Evolutionary conservation across 768 basidiomycete genomes (phyloP).

Genomic region (Mycena galericulata): DNA sequence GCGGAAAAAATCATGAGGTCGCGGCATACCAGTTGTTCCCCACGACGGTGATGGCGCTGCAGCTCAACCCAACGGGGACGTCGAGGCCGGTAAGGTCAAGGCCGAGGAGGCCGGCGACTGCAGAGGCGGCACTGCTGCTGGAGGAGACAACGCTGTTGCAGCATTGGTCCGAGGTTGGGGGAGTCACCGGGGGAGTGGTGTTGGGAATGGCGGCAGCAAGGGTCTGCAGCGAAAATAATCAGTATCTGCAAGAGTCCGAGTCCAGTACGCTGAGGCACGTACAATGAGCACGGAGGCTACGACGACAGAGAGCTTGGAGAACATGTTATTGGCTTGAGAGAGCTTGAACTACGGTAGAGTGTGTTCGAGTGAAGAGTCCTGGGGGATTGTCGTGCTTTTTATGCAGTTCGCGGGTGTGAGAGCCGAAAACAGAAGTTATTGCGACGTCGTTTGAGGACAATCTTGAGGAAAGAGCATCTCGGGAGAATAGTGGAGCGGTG

Average conservation of each 20-base stretch:
- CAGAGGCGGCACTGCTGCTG: slow-evolving; percentile 15
- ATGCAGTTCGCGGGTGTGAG: neutral
- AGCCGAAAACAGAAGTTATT: neutral
- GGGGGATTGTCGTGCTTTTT: neutral
- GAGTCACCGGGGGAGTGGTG: slow-evolving; percentile 13
- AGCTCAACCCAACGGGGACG: slow-evolving; percentile 27
- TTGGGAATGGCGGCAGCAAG: slow-evolving; percentile 15
- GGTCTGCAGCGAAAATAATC: neutral
- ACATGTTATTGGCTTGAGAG: neutral
- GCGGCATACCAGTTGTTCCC: slow-evolving; percentile 14
- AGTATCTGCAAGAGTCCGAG: neutral
- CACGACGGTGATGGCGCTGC: slow-evolving; percentile 28
- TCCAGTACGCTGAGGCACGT: neutral
- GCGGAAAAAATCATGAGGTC: neutral
- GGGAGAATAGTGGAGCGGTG: no score
- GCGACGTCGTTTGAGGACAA: neutral
- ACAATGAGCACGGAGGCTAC: neutral
- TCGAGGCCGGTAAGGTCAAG: slow-evolving; percentile 19
- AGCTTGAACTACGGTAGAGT: neutral
- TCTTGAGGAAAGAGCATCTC: neutral
- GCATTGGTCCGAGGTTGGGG: slow-evolving; percentile 24
- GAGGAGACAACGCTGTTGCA: slow-evolving; percentile 17
- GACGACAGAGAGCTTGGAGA: slow-evolving; percentile 10
- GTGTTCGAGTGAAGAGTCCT: neutral
- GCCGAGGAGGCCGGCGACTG: slow-evolving; percentile 22